Base-by-base conservation (phyloP, 306 rosid species). In the Oxytropis ochrocephala region DNA sequence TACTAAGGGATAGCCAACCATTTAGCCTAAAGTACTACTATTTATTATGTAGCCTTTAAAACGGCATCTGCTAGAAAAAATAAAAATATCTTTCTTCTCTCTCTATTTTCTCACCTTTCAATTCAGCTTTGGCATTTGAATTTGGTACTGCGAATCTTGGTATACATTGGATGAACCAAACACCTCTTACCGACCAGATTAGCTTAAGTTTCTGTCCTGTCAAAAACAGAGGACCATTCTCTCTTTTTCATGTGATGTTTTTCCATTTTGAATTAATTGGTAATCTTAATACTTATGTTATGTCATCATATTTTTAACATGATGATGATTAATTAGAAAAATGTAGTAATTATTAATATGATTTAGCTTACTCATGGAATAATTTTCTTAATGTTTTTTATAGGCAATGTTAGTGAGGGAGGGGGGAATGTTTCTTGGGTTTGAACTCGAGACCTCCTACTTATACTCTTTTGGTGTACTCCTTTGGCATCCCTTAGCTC, bases 91-190 rank as follows among this genome's bases (percentile, higher is more conserved):
- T 8, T 38, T 8, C 8, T 38, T 38, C 43, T 66, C 7, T 36
- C 41, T 42, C 30, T 59, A 10, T 42, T 12, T 51, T 47, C 70
- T 36, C 43, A 41, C 49, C 61, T 57, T 50, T 49, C 65, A 39
- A 57, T 58, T 70, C 57, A 53, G 53, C 82, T 67, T 68, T 54
- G 43, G 27, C 17, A 71, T 61, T 72, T 53, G 66, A 68, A 69
- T 35, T 54, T 56, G 57, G 77, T 75, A 24, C 29, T 24, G 79
- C 81, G 83, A 78, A 78, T 82, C 72, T 62, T 78, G 70, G 8
- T 60, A 17, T 16, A 36, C 14, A 59, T 72, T 59, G 52, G 77
- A 62, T 73, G 46, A 69, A 57, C 73, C 14, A 56, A 18, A 18
- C 60, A 1, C 72, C 19, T 41, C 41, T 72, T 67, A 24, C 57